Percentiles rank a stretch among this genome's conserved stretches.
These are phyloP conservation scores for Fusarium newnesense DNA, from an alignment of 2,329 filamentous ascomycete species.

Conservation along the genomic window DNA sequence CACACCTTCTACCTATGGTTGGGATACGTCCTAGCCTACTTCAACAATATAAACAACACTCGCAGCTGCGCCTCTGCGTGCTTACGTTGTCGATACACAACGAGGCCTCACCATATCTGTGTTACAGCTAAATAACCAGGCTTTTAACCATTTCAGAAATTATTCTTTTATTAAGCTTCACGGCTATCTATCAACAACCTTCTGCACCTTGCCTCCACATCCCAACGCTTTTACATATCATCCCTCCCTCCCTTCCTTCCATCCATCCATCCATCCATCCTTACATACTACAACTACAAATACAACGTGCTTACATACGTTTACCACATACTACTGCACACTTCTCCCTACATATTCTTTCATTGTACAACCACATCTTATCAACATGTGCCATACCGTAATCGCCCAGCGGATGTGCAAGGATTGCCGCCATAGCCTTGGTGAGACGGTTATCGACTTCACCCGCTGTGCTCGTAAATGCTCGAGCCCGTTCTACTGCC, in stretches of 20 bases:
- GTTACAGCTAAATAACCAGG: conserved; percentile 34
- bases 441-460: conserved; percentile 46
- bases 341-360: neutral
- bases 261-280: neutral
- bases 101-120: conserved; percentile 34
- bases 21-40: conserved; percentile 33
- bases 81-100: conserved; percentile 37
- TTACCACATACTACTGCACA: conserved; percentile 4
- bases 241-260: neutral
- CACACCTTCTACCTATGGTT: conserved; percentile 21
- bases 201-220: neutral
- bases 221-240: conserved; percentile 4
- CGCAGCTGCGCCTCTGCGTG: conserved; percentile 32
- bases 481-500: conserved; percentile 45
- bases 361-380: conserved; percentile 17
- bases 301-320: neutral
- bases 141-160: conserved; percentile 11
- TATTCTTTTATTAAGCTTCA: conserved; percentile 21
- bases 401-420: conserved; percentile 46
- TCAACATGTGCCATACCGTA: conserved; percentile 46
- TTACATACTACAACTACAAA: neutral
- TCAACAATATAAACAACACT: conserved; percentile 24
- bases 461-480: conserved; percentile 45
- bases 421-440: conserved; percentile 41
- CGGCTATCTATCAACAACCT: conserved; percentile 7